A percentile compares a stretch with the other conserved stretches of the same genome.
Conservation (phyloP, 768 basidiomycete species). For the Termitomyces titanicus region DNA sequence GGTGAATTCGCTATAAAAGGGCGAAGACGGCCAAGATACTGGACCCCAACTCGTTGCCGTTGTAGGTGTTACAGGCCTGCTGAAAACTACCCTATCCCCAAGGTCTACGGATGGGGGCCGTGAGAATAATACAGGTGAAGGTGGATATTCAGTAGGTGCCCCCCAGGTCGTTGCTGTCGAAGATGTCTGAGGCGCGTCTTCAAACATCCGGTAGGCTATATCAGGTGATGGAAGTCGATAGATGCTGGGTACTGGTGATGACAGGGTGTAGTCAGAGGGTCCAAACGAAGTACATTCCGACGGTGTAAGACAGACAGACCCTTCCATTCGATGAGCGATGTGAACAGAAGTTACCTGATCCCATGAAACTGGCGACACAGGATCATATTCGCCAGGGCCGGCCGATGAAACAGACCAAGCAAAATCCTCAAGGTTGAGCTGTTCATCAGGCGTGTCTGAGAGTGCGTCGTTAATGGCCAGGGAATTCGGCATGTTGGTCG, state of each 20-base stretch:
- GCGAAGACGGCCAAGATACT: slow-evolving; percentile 24
- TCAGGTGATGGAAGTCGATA: slow-evolving; percentile 54
- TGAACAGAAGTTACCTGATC: slow-evolving; percentile 50
- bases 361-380: slow-evolving; percentile 34
- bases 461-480: slow-evolving; percentile 29
- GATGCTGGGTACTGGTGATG: slow-evolving; percentile 30
- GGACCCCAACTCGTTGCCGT: slow-evolving; percentile 37
- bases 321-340: slow-evolving; percentile 46
- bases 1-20: slow-evolving; percentile 11
- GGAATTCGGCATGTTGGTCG: slow-evolving; percentile 47
- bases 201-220: slow-evolving; percentile 50
- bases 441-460: slow-evolving; percentile 28
- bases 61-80: slow-evolving; percentile 39
- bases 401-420: slow-evolving; percentile 66
- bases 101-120: slow-evolving; percentile 43
- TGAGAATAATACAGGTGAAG: slow-evolving; percentile 24
- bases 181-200: slow-evolving; percentile 51
- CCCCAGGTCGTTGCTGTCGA: slow-evolving; percentile 47
- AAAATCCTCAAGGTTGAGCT: slow-evolving; percentile 62
- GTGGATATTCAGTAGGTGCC: slow-evolving; percentile 31
- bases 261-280: slow-evolving; percentile 44
- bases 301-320: slow-evolving; percentile 56
- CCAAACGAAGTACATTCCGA: slow-evolving; percentile 55
- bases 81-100: slow-evolving; percentile 38
- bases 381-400: slow-evolving; percentile 52